Evolutionary conservation across 768 basidiomycete genomes (phyloP).

Genomic region (Trametes punicea): DNA sequence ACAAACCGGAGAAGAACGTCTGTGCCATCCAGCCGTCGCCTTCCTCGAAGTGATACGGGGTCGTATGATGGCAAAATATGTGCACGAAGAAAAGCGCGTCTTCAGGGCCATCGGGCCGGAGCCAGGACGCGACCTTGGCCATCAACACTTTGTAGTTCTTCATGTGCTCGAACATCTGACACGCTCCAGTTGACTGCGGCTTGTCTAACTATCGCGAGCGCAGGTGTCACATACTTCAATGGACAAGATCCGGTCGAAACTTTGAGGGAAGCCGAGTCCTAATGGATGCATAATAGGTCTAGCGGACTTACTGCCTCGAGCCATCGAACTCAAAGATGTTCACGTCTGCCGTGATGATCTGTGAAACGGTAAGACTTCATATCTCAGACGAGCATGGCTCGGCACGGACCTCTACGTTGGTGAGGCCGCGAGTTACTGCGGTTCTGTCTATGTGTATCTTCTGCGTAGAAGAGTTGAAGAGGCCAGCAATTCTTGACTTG

Average conservation of each 20-base stretch:
- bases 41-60: slow-evolving; percentile 67
- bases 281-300: not conserved
- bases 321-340: slow-evolving; percentile 57
- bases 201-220: too few species aligned
- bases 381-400: too few species aligned
- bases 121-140: slow-evolving; percentile 61
- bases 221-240: slow-evolving; percentile 50
- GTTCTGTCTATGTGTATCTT: slow-evolving; percentile 55
- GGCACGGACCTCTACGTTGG: slow-evolving; percentile 46
- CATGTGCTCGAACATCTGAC: slow-evolving; percentile 73
- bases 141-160: slow-evolving; percentile 66
- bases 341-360: slow-evolving; percentile 70
- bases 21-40: slow-evolving; percentile 74
- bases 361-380: too few species aligned
- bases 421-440: slow-evolving; percentile 46
- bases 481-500: slow-evolving; percentile 53
- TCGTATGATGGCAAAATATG: slow-evolving; percentile 62
- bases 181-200: not conserved
- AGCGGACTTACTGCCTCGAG: slow-evolving; percentile 37
- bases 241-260: slow-evolving; percentile 68
- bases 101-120: slow-evolving; percentile 39
- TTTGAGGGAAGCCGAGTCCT: slow-evolving; percentile 22
- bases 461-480: slow-evolving; percentile 69
- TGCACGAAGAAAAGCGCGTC: slow-evolving; percentile 64
- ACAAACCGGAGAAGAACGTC: slow-evolving; percentile 63